Evolutionary conservation across 345 rosid species (phyloP).

Genomic region (Arabis hirsuta): DNA sequence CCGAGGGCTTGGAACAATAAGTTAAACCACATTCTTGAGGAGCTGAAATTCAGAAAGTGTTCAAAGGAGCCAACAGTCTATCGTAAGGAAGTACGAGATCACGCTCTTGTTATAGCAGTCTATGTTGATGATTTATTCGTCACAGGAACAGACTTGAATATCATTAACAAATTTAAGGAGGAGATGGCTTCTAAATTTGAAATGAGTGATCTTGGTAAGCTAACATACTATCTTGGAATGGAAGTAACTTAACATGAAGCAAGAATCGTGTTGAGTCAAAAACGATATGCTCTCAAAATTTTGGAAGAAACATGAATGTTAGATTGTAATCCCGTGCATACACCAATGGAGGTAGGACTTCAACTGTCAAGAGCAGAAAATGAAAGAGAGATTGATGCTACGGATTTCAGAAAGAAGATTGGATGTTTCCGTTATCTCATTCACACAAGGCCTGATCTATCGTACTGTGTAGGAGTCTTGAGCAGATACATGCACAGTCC

Average conservation of each 20-base stretch:
- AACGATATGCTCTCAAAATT: neutral
- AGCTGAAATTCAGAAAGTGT: neutral
- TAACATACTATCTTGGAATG: neutral
- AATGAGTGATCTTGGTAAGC: too few relatives aligned
- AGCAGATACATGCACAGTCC: neutral
- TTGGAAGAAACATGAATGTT: neutral
- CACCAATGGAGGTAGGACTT: neutral
- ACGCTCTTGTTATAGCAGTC: neutral
- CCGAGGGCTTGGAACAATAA: neutral
- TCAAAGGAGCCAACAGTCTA: neutral
- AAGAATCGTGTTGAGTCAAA: neutral
- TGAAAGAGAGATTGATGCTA: too few relatives aligned
- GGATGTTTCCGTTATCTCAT: neutral
- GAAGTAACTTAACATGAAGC: neutral
- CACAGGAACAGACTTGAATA: neutral
- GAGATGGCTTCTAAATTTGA: too few relatives aligned
- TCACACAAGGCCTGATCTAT: neutral
- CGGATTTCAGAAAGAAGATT: too few relatives aligned
- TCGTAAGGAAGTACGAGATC: neutral
- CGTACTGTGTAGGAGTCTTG: neutral
- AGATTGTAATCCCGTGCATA: neutral
- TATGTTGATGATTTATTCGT: neutral
- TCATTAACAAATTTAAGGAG: too few relatives aligned
- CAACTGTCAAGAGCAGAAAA: too few relatives aligned
- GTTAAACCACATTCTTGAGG: neutral